Conservation (phyloP, 345 rosid species). For the Geranium brycei region DNA sequence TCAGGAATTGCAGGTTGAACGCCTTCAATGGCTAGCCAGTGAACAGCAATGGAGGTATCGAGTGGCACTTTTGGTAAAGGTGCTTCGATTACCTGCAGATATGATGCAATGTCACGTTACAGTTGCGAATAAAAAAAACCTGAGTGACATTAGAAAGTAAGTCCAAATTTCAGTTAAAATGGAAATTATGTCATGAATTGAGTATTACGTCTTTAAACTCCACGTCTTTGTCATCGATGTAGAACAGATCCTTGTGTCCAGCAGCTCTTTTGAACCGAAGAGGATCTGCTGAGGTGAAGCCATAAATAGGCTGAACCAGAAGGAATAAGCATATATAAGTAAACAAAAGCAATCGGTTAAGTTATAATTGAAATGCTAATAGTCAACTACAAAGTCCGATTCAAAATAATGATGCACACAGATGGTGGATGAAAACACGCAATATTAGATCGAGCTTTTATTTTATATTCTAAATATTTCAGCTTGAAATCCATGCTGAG, state of each 20-base stretch:
- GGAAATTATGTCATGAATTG: no score
- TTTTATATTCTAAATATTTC: no score
- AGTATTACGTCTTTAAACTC: slow-evolving; percentile 60
- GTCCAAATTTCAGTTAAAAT: no score
- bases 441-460: no score
- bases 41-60: slow-evolving; percentile 40
- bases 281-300: slow-evolving; percentile 45
- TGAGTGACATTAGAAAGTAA: no score
- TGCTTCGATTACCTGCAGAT: slow-evolving; percentile 49
- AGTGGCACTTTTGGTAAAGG: slow-evolving; percentile 48
- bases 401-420: no score
- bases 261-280: slow-evolving; percentile 57
- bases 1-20: slow-evolving; percentile 71
- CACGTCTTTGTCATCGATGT: slow-evolving; percentile 57
- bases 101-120: neutral
- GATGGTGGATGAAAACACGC: no score
- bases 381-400: no score
- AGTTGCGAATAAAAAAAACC: no score
- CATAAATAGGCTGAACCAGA: slow-evolving; percentile 46
- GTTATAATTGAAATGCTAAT: neutral
- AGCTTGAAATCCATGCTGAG: no score
- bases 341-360: slow-evolving; percentile 2
- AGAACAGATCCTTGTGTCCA: slow-evolving; percentile 61
- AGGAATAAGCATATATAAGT: slow-evolving; percentile 5
- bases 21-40: slow-evolving; percentile 91